phyloP scores from a whole-genome alignment of 345 rosid genomes.

The Pseudoturritis turrita region DNA sequence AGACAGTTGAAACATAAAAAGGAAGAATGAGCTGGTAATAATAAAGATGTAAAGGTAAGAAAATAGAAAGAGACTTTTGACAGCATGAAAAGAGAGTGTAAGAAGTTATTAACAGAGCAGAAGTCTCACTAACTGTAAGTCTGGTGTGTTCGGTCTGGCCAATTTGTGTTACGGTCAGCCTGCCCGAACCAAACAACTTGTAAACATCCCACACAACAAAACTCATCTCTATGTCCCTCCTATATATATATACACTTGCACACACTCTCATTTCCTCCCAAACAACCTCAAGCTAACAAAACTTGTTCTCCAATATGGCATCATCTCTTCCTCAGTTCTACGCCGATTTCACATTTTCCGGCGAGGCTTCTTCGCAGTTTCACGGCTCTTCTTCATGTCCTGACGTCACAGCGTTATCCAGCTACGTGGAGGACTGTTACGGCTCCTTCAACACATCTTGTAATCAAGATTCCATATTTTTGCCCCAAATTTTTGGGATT shows the following conservation, averaged over 20 bases:
- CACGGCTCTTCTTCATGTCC: constrained; percentile 23
- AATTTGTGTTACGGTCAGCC: constrained; percentile 19
- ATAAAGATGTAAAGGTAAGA: not conserved
- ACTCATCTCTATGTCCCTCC: not conserved
- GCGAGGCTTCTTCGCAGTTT: constrained; percentile 33
- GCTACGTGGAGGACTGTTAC: constrained; percentile 14
- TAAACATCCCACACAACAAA: constrained; percentile 16
- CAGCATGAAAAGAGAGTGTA: constrained; percentile 20
- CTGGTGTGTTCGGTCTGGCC: constrained; percentile 16
- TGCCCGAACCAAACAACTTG: constrained; percentile 32
- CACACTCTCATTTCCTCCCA: constrained; percentile 29
- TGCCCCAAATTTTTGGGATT: constrained; percentile 29
- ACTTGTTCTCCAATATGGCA: constrained; percentile 35
- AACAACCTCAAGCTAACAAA: constrained; percentile 4
- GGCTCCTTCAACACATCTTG: constrained; percentile 12
- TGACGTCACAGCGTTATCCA: constrained; percentile 23
- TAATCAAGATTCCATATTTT: constrained; percentile 16
- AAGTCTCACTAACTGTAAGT: constrained; percentile 15
- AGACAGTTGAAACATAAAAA: constrained; percentile 6
- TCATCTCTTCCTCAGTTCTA: constrained; percentile 49
- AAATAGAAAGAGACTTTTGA: not conserved
- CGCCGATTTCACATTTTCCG: constrained; percentile 38
- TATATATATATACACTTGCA: constrained; percentile 18
- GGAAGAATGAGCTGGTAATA: constrained; percentile 17
- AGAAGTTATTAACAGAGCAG: constrained; percentile 26